These are phyloP conservation scores for Syzygium aqueum DNA, from an alignment of 345 rosid species.

Conservation along the genomic window DNA sequence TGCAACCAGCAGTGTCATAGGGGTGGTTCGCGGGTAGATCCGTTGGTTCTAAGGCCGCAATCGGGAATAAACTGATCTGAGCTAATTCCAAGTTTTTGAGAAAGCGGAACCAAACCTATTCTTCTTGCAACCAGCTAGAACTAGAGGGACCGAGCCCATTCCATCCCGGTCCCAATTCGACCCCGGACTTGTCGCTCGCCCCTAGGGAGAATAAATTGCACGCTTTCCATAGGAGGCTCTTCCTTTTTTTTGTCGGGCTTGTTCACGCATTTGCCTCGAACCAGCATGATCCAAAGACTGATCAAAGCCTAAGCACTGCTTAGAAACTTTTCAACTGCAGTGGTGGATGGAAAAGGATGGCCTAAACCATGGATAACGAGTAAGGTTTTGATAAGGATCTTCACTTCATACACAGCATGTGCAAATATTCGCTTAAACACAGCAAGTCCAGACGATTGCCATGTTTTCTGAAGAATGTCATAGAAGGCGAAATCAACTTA, in stretches of 20 bases:
- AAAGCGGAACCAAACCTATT: neutral
- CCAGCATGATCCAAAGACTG: no score
- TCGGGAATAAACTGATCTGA: neutral
- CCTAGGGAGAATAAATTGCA: neutral
- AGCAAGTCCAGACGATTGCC: neutral
- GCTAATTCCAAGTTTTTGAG: neutral
- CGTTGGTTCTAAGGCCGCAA: neutral
- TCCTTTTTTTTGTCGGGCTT: neutral
- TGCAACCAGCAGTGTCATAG: neutral
- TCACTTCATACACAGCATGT: neutral
- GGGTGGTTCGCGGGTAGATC: neutral
- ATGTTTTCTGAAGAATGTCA: neutral
- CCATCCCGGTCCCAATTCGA: neutral
- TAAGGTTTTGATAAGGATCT: neutral
- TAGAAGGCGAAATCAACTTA: neutral
- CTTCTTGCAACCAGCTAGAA: neutral
- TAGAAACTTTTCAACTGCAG: neutral
- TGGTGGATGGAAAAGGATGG: neutral
- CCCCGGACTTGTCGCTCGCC: neutral
- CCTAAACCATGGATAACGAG: neutral
- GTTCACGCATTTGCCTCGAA: neutral
- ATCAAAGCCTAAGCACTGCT: neutral
- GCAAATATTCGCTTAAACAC: neutral
- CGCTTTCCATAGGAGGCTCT: neutral
- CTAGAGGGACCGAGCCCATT: neutral